Base-by-base conservation (phyloP, 2,329 filamentous ascomycete genomes). In the Exophiala lecanii-corni region DNA sequence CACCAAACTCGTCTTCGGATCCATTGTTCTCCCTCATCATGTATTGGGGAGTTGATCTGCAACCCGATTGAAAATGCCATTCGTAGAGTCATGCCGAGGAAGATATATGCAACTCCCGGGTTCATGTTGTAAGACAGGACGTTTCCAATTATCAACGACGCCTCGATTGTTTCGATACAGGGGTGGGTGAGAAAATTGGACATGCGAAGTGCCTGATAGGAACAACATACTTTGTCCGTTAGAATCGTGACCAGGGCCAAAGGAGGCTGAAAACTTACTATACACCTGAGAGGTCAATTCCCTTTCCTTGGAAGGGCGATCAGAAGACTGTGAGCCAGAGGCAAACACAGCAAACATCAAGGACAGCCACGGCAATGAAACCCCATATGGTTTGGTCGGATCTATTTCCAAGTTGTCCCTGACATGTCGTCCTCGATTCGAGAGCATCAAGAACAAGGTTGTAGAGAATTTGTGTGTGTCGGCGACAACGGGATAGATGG, bases 231-330 rank as follows among this genome's bases (percentile, higher is more conserved):
- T 75, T 39, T 69, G 63, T 41, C 25, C 23, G 23, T 18, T 48
- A 34, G 9, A 26, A 53, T 47, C 21, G 59, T 62, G 59, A 64
- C 6, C 33, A 35, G 19, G 15, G 19, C 5, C 13, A 18, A 6
- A 10, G 6, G n/a, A 16, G 33, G 31, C 32, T 5, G 10, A 20
- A 2, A 9, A 58, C 67, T 52, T 63, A 76, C 73, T 71, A 58
- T 80, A 81, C 20, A 82, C 78, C 55, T 81, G 78, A 7, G 78
- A 81, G 5, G 77, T 81, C 53, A 81, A 59, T 54, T 81, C 78
- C 49, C 78, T 62, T 56, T 81, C 75, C 55, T 78, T 79, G 18
- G 74, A 69, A 2, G 73, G 70, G 36, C 79, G 59, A 26, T 72
- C 70, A 6, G 76, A 79, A 20, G 73, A 80, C 57, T 81, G 78